A percentile compares a stretch with the other conserved stretches of the same genome.
phyloP scores from a whole-genome alignment of 805 yeast genomes.

The Zygoascus flipseniorum region DNA sequence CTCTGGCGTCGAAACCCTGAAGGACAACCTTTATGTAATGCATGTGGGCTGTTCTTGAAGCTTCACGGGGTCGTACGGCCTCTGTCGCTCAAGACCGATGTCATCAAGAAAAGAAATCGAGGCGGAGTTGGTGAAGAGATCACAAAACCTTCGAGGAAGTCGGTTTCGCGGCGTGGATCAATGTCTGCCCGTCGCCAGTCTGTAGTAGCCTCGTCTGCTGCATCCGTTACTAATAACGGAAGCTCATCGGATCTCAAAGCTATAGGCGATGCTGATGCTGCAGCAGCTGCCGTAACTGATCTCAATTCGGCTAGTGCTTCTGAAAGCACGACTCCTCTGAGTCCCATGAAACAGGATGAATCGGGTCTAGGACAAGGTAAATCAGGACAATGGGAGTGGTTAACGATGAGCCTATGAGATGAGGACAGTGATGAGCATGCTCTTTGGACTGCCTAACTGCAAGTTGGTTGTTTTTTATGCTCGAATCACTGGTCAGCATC shows the following conservation, averaged over 20 bases:
- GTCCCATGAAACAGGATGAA: neutral
- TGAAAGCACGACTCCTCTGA: neutral
- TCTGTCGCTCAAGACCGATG: slow-evolving; percentile 80
- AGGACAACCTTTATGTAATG: slow-evolving; percentile 90
- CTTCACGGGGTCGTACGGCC: slow-evolving; percentile 96
- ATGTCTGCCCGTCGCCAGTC: slow-evolving; percentile 4
- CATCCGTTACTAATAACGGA: neutral
- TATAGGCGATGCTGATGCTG: neutral
- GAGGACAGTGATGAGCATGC: neutral
- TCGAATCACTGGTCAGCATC: neutral
- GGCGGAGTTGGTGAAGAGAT: slow-evolving; percentile 7
- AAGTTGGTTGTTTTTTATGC: neutral
- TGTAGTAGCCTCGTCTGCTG: slow-evolving; percentile 5
- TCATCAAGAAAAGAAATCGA: slow-evolving; percentile 84
- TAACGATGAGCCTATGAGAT: slow-evolving; percentile 7
- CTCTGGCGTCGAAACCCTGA: slow-evolving; percentile 90
- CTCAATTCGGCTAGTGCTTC: neutral
- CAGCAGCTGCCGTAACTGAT: neutral
- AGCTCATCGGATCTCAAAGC: neutral
- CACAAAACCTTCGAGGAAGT: slow-evolving; percentile 3
- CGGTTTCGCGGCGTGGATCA: slow-evolving; percentile 10
- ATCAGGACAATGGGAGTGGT: slow-evolving; percentile 9
- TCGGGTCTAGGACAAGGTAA: neutral
- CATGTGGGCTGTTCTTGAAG: slow-evolving; percentile 89
- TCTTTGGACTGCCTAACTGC: neutral